phyloP scores from a whole-genome alignment of 768 basidiomycete genomes.

The Hypholoma fasciculare region DNA sequence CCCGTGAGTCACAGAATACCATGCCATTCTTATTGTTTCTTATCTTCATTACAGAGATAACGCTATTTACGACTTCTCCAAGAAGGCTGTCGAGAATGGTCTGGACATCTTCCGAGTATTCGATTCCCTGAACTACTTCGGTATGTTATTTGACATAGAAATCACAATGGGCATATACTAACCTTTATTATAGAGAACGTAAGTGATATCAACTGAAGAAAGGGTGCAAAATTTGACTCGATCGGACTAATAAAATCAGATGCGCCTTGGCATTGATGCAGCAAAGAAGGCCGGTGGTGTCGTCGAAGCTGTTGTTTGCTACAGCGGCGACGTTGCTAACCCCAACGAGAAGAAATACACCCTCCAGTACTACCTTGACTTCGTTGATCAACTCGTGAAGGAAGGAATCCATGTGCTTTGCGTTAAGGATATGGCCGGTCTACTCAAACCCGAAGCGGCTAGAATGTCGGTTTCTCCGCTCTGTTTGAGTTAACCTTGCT shows the following conservation, averaged over 20 bases:
- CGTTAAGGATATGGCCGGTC: slow-evolving; percentile 98
- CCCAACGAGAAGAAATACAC: slow-evolving; percentile 97
- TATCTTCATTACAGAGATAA: slow-evolving; percentile 67
- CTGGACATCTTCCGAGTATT: slow-evolving; percentile 99
- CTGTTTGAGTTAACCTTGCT: neutral
- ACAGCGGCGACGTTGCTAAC: slow-evolving; percentile 95
- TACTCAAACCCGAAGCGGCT: slow-evolving; percentile 94
- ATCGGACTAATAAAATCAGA: slow-evolving; percentile 42
- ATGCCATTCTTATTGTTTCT: neutral
- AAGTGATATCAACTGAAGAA: slow-evolving; percentile 16
- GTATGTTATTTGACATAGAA: slow-evolving; percentile 40
- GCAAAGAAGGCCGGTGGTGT: slow-evolving; percentile 99
- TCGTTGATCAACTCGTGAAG: slow-evolving; percentile 87
- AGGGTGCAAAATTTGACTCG: neutral
- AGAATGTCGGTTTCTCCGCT: slow-evolving; percentile 59
- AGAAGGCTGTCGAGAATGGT: slow-evolving; percentile 99
- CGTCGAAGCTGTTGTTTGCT: slow-evolving; percentile 95
- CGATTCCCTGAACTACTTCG: slow-evolving; percentile 98
- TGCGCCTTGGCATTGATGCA: slow-evolving; percentile 98
- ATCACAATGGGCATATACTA: slow-evolving; percentile 2
- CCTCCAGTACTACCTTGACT: slow-evolving; percentile 94
- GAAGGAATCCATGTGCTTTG: slow-evolving; percentile 97
- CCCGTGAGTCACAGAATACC: slow-evolving; percentile 57
- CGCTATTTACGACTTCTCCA: slow-evolving; percentile 99
- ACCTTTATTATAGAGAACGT: slow-evolving; percentile 61